Evolutionary conservation across 164 flowering plant species (phyloP), one percentile per base, ranked within the genome.

Genomic region (Aristolochia contorta): DNA sequence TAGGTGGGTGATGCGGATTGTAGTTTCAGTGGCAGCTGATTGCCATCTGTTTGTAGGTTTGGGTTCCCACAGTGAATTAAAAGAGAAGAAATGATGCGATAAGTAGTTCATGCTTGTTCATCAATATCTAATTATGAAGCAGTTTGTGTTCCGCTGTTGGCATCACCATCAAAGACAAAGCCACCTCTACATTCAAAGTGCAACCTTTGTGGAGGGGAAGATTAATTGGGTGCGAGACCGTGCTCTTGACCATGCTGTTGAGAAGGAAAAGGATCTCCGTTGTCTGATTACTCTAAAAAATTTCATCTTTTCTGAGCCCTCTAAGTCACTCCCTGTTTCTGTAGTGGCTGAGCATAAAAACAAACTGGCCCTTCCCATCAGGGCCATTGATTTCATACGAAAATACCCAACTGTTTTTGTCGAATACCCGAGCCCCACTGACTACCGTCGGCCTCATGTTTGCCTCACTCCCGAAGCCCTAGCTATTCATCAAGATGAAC

Each of bases 191-290:
- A 47, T 46, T 53, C 59, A 32, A 33, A 20, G 47, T 6, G 25
- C 60, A 62, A 60, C 73, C 59, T 62, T 69, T 63, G 78, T 75
- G 18, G 81, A 67, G 5, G 71, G 75, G 22, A 49, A 76, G 59
- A 43, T 79, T 70, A 74, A 78, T 59, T 75, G 74, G 73, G 77
- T 82, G 25, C 73, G 93, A 49, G 99, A 93, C 69, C 75, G 93
- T 16, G 97, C 79, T 47, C 83, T 90, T 37, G 99, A 93, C 72
- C 99, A 93, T 68, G 83, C 82, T 2, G 96, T 90, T 20, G 91
- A 84, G 74, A 80, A 78, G 51, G 96, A 90, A 63, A 79, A 69
- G 66, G 72, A 84, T 68, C 82, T 90, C 22, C 60, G 59, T n/a
- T 84, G 94, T 2, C 14, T 84, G 20, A 22, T 84, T 60, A 70